Percentiles rank a stretch among this genome's conserved stretches.
Conservation (phyloP, 257 asterid genomes). For the Solanum pennellii region DNA sequence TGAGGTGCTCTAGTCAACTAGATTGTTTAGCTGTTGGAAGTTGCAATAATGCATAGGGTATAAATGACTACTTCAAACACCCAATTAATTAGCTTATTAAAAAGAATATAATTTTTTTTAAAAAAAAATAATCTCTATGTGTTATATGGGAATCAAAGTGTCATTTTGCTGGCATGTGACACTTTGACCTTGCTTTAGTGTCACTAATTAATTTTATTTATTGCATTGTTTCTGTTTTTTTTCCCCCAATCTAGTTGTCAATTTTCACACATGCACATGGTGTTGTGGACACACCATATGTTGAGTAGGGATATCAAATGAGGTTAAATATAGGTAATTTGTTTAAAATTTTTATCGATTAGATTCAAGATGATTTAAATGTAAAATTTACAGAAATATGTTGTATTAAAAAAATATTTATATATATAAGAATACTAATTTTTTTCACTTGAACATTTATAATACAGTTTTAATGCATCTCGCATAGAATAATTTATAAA, state of each 20-base stretch:
- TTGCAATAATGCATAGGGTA: not conserved
- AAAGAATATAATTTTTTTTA: no score
- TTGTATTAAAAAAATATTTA: no score
- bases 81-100: not conserved
- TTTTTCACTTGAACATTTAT: no score
- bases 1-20: not conserved
- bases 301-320: no score
- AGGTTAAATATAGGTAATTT: no score
- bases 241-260: not conserved
- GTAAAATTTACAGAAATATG: no score
- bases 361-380: no score
- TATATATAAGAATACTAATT: rapidly evolving
- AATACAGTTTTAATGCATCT: no score
- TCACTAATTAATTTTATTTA: not conserved
- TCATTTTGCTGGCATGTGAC: not conserved
- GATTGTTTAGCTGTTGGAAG: not conserved
- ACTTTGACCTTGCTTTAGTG: not conserved
- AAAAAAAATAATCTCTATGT: no score
- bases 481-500: no score
- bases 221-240: not conserved
- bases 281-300: not conserved
- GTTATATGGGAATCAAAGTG: not conserved
- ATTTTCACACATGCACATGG: not conserved
- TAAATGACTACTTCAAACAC: not conserved
- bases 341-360: no score